phyloP scores from a whole-genome alignment of 139 green algal genomes.

The Mesostigma viride region DNA sequence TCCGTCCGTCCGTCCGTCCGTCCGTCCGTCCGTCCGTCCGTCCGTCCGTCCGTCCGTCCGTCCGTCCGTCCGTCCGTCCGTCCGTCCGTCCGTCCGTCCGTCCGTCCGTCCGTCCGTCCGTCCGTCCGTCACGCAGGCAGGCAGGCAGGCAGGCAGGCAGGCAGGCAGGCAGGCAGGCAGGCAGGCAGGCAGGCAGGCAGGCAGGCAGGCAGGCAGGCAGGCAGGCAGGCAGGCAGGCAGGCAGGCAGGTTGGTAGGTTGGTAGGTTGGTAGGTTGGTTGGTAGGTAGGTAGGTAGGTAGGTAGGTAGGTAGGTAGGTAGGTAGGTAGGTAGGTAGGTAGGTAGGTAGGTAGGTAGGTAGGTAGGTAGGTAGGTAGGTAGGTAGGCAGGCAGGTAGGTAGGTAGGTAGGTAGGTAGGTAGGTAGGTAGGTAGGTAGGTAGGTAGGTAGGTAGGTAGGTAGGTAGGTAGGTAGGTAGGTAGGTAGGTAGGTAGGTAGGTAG shows the following conservation, averaged over 20 bases:
- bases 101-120: background rate
- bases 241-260: background rate
- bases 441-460: too few relatives aligned
- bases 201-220: background rate
- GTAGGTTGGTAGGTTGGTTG: too few relatives aligned
- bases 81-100: background rate
- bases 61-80: background rate
- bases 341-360: too few relatives aligned
- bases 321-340: too few relatives aligned
- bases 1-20: slow-evolving; percentile 1
- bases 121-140: background rate
- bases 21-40: background rate
- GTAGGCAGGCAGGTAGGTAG: too few relatives aligned
- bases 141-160: slow-evolving; percentile 15
- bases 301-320: too few relatives aligned
- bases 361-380: too few relatives aligned
- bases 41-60: slow-evolving; percentile 1
- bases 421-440: too few relatives aligned
- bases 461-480: too few relatives aligned
- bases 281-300: too few relatives aligned
- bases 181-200: slow-evolving; percentile 6
- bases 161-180: slow-evolving; percentile 15
- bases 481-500: too few relatives aligned
- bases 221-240: background rate
- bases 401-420: too few relatives aligned